Evolutionary conservation across 2,329 filamentous ascomycete species (phyloP).

Genomic region (Aureobasidium sp.): DNA sequence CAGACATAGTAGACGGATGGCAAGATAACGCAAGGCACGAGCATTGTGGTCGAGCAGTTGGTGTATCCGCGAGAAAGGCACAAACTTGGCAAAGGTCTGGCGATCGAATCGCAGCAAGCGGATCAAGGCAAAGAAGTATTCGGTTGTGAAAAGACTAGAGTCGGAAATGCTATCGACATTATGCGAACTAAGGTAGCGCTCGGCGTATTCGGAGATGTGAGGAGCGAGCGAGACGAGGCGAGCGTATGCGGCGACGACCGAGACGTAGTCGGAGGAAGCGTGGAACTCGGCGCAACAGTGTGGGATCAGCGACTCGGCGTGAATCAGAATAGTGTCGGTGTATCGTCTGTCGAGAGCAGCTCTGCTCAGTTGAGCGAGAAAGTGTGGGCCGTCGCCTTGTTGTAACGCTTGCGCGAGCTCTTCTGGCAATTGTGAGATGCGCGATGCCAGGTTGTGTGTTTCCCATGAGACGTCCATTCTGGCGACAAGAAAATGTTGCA

Average conservation of each 20-base stretch:
- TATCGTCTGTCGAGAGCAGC: constrained; percentile 59
- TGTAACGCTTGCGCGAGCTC: constrained; percentile 62
- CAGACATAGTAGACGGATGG: constrained; percentile 70
- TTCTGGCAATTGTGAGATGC: constrained; percentile 52
- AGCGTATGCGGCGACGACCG: constrained; percentile 62
- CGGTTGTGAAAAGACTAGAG: constrained; percentile 11
- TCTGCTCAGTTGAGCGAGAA: constrained; percentile 62
- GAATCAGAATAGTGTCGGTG: constrained; percentile 64
- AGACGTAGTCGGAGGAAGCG: constrained; percentile 23
- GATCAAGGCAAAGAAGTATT: constrained; percentile 58
- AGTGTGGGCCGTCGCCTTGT: constrained; percentile 52
- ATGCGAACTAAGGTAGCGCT: constrained; percentile 30
- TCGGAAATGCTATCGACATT: constrained; percentile 6
- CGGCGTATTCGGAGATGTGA: constrained; percentile 65
- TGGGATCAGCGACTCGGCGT: constrained; percentile 67
- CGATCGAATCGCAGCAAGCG: constrained; percentile 71
- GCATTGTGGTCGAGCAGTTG: constrained; percentile 53
- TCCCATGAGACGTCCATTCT: constrained; percentile 16
- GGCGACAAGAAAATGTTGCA: background rate
- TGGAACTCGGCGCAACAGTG: constrained; percentile 60
- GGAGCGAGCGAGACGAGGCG: constrained; percentile 74
- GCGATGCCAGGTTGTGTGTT: constrained; percentile 12
- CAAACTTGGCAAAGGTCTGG: constrained; percentile 54
- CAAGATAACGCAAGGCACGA: constrained; percentile 63
- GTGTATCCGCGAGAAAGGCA: constrained; percentile 61